Evolutionary conservation across 2,329 filamentous ascomycete genomes (phyloP).

Genomic region (Aspergillus sp.): DNA sequence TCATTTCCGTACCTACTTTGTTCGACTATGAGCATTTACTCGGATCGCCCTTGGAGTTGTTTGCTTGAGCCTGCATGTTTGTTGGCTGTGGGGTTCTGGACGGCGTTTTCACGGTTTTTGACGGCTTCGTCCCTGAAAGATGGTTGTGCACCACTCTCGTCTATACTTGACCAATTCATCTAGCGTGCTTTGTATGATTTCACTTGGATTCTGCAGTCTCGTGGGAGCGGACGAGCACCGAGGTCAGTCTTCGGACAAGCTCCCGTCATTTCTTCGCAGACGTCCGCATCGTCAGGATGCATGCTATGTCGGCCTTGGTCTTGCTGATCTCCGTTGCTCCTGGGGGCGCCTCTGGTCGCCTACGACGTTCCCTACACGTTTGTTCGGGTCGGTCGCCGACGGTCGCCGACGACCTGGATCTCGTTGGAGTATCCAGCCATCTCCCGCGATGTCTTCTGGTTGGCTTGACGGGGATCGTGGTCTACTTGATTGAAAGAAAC

Average conservation of each 20-base stretch:
- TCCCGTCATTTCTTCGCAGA: no score
- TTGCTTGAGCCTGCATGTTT: slow-evolving; percentile 32
- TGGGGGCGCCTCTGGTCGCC: no score
- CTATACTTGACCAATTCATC: slow-evolving; percentile 36
- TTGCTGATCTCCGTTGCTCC: no score
- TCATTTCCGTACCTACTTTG: slow-evolving; percentile 27
- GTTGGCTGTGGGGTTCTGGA: slow-evolving; percentile 32
- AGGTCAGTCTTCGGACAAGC: not conserved
- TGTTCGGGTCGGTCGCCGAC: no score
- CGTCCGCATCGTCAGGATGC: no score
- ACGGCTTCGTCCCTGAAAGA: slow-evolving; percentile 33
- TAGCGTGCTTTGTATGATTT: slow-evolving; percentile 35
- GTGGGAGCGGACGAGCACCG: not conserved
- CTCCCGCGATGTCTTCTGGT: no score
- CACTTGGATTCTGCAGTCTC: slow-evolving; percentile 26
- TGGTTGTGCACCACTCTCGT: slow-evolving; percentile 31
- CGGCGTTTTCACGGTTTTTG: slow-evolving; percentile 37
- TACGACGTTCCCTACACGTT: no score
- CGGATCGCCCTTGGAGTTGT: slow-evolving; percentile 30
- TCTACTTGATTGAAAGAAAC: no score
- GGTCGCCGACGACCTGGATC: no score
- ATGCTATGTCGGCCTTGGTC: no score
- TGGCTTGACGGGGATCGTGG: no score
- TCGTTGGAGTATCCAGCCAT: no score
- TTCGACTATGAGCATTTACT: slow-evolving; percentile 33